Base-by-base conservation (phyloP, 345 rosid species). In the Microthlaspi erraticum region DNA sequence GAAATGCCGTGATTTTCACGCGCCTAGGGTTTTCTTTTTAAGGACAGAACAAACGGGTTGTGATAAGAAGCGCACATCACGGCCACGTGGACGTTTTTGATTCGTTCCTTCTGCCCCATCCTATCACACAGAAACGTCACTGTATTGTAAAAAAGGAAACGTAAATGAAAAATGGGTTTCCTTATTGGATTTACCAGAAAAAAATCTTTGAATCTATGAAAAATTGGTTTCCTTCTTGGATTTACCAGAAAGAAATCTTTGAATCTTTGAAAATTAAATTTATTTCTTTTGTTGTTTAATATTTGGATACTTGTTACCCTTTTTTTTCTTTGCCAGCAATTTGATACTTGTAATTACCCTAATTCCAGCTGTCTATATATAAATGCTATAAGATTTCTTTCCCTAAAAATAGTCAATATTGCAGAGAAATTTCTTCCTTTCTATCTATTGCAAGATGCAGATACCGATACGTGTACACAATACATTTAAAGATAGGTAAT, bases 51-150 rank as follows among this genome's bases (percentile, higher is more conserved):
- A 50, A 81, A 78, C 81, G 88, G 86, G 73, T 68, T 69, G 84
- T 78, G 88, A 87, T 86, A 81, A 89, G 91, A 84, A 78, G 82
- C 91, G 82, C 88, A 83, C 77, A 69, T 66, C 20, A 32, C 17
- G 34, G 66, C 57, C 86, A 87, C 86, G 84, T 80, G 89, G 75
- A 0, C 0, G 0, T 0, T 7, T 46, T 0, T 57, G 3, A 74
- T 79, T 83, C 82, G 85, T 0, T 19, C 3, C 7, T 14, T 64
- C 9, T 59, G 55, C 56, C 60, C 39, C 77, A 72, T 59, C 80
- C 67, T 72, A 73, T 70, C 74, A 58, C 3, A 17, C 37, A 45
- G 8, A 75, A 70, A 70, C 52, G 60, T 60, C 29, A 26, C 61
- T 41, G 33, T 5, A 42, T 16, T 14, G 10, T 13, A n/a, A 7